phyloP scores from a whole-genome alignment of 2,329 filamentous ascomycete species.

The Phaeosphaeriaceae sp. region DNA sequence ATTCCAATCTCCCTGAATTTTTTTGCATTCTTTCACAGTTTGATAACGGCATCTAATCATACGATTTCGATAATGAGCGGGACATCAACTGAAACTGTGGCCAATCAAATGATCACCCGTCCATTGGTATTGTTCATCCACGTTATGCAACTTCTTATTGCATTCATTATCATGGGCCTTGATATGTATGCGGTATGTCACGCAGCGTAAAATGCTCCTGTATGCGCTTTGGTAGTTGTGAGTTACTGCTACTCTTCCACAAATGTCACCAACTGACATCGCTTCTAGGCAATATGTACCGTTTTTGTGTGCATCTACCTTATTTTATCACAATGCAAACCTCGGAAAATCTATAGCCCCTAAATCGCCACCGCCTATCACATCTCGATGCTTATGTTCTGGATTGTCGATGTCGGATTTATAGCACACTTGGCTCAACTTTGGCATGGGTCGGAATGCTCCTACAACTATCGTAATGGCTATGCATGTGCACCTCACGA shows the following conservation, averaged over 20 bases:
- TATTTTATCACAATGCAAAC: constrained; percentile 35
- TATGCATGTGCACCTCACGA: constrained; percentile 17
- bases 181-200: constrained; percentile 53
- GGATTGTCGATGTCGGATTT: constrained; percentile 50
- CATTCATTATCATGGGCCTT: constrained; percentile 56
- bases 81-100: constrained; percentile 1
- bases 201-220: constrained; percentile 52
- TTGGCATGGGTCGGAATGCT: constrained; percentile 22
- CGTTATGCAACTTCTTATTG: constrained; percentile 46
- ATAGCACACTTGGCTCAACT: constrained; percentile 29
- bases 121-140: constrained; percentile 27
- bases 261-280: neutral
- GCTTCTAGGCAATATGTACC: constrained; percentile 33
- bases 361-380: constrained; percentile 13
- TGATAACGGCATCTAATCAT: neutral
- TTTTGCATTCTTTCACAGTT: neutral
- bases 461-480: constrained; percentile 13
- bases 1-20: neutral
- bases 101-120: constrained; percentile 8
- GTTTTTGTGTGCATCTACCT: constrained; percentile 52
- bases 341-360: neutral
- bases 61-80: constrained; percentile 1
- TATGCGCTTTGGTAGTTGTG: constrained; percentile 23
- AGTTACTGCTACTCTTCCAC: no score
- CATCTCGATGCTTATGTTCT: constrained; percentile 55